A percentile compares a stretch with the other conserved stretches of the same genome.
These are phyloP conservation scores for Solanum rostratum DNA, from an alignment of 257 asterid species.

Conservation along the genomic window DNA sequence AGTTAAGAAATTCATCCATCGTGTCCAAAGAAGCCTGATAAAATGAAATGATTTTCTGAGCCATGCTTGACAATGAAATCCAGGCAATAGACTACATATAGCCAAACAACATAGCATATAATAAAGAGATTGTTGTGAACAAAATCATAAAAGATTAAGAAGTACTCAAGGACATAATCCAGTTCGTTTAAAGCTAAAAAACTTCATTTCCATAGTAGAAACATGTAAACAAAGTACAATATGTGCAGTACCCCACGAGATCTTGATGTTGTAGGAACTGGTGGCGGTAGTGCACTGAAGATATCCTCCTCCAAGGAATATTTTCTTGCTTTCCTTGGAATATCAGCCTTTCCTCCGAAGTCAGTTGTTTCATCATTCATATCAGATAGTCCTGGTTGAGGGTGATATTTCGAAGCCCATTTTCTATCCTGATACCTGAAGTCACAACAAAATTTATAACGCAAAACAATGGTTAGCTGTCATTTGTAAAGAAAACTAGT, in stretches of 20 bases:
- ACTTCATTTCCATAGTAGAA: background rate
- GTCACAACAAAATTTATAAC: background rate
- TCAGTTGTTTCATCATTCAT: conserved; percentile 7
- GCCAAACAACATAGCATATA: background rate
- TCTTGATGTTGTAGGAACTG: conserved; percentile 23
- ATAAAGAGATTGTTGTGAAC: background rate
- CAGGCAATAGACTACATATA: background rate
- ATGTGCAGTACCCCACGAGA: conserved; percentile 51
- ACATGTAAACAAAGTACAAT: background rate
- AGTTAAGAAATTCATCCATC: conserved; percentile 11
- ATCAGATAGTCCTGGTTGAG: conserved; percentile 29
- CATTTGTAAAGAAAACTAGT: background rate
- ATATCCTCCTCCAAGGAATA: conserved; percentile 81
- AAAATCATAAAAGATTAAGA: background rate
- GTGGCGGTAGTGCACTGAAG: conserved; percentile 25
- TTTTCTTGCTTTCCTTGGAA: conserved; percentile 86
- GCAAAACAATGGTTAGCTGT: background rate
- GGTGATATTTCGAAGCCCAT: conserved; percentile 50
- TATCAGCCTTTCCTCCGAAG: conserved; percentile 16
- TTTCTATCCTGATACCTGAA: conserved; percentile 60
- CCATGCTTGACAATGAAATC: background rate
- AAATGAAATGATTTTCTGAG: background rate
- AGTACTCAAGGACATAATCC: background rate
- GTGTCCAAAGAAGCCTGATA: conserved; percentile 63
- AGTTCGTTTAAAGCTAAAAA: background rate